phyloP scores from a whole-genome alignment of 371 early-diverging fungal genomes.

The Rhizopus sp. region DNA sequence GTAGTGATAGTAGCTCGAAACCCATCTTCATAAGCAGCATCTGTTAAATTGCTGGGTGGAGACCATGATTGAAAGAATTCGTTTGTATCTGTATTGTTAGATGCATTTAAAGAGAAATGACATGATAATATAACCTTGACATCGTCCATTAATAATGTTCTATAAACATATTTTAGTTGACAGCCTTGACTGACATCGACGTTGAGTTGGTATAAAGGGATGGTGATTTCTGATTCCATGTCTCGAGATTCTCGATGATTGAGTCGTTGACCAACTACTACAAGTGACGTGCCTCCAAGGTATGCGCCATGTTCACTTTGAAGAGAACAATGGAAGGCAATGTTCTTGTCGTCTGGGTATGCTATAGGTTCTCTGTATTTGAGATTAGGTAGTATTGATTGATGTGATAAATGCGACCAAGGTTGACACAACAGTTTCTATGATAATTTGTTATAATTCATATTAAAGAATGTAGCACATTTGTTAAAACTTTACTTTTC shows the following conservation, averaged over 20 bases:
- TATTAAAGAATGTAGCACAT: background rate
- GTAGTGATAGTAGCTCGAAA: constrained; percentile 4
- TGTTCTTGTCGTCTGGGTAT: constrained; percentile 2
- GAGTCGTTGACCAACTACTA: constrained; percentile 8
- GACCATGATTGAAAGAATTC: background rate
- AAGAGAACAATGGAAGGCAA: constrained; percentile 10
- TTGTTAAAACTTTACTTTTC: constrained; percentile 30
- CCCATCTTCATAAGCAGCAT: constrained; percentile 2
- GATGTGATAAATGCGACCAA: constrained; percentile 62
- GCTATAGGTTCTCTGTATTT: constrained; percentile 14
- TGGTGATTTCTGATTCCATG: constrained; percentile 11
- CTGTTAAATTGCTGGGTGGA: background rate
- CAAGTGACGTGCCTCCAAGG: constrained; percentile 20
- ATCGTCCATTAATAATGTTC: constrained; percentile 6
- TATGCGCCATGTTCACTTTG: constrained; percentile 13
- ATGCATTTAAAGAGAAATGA: constrained; percentile 10
- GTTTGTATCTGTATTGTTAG: background rate
- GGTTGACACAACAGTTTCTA: constrained; percentile 41
- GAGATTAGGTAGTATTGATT: constrained; percentile 51
- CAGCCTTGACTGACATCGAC: constrained; percentile 19
- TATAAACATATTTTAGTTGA: constrained; percentile 8
- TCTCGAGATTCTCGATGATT: constrained; percentile 14
- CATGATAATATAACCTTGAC: constrained; percentile 11
- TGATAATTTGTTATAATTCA: background rate
- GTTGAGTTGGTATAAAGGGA: constrained; percentile 19